Conservation (phyloP, 768 basidiomycete species). For the Hygrocybe coccinea region DNA sequence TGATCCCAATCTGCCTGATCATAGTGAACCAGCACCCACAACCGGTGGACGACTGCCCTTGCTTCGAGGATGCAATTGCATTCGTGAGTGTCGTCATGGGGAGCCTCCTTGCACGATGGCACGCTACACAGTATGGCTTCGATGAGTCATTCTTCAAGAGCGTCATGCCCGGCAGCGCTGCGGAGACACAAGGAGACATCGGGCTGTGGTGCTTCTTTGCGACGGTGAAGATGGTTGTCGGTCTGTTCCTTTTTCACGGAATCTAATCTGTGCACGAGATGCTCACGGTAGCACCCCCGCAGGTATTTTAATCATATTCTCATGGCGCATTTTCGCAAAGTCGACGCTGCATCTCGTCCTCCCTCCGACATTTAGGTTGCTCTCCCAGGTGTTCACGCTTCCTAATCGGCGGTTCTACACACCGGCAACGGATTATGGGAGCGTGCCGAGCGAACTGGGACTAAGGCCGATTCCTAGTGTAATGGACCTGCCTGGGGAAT, state of each 20-base stretch:
- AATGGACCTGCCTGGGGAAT: slow-evolving; percentile 64
- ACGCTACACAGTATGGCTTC: slow-evolving; percentile 40
- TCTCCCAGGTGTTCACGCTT: slow-evolving; percentile 61
- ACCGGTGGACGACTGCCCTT: slow-evolving; percentile 95
- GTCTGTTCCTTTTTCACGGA: slow-evolving; percentile 22
- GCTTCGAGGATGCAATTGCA: slow-evolving; percentile 96
- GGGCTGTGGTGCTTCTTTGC: slow-evolving; percentile 46
- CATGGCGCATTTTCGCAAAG: slow-evolving; percentile 87
- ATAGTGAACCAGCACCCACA: slow-evolving; percentile 88
- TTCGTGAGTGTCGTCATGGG: slow-evolving; percentile 83
- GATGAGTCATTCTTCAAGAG: slow-evolving; percentile 25
- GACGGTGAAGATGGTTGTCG: slow-evolving; percentile 42
- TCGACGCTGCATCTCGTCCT: slow-evolving; percentile 65
- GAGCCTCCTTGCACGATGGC: slow-evolving; percentile 66
- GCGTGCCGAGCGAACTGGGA: slow-evolving; percentile 54
- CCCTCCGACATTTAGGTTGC: slow-evolving; percentile 78
- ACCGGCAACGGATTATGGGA: slow-evolving; percentile 83
- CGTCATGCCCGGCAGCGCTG: slow-evolving; percentile 59
- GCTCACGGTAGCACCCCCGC: slow-evolving; percentile 1
- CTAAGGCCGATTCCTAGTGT: slow-evolving; percentile 80
- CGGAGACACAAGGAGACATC: slow-evolving; percentile 38
- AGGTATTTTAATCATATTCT: slow-evolving; percentile 77
- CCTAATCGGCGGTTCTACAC: slow-evolving; percentile 87
- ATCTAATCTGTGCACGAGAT: neutral
- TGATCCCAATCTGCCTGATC: slow-evolving; percentile 60